Base-by-base conservation (phyloP, 345 rosid genomes). In the Camelina laxa region DNA sequence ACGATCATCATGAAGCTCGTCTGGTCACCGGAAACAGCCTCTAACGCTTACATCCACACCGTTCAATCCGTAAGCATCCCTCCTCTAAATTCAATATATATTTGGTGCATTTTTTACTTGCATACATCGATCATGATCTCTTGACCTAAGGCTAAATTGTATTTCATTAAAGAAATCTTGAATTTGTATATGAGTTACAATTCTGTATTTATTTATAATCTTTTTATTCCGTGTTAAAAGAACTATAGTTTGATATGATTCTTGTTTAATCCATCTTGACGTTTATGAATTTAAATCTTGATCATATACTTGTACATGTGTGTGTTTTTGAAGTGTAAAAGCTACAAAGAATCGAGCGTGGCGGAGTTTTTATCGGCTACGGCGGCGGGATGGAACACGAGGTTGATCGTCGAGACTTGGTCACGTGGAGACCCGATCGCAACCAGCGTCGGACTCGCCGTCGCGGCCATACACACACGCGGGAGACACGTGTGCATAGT, bases 301-400 rank as follows among this genome's bases (percentile, higher is more conserved):
- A 58, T 74, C 14, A n/a, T n/a, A n/a, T n/a, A n/a, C n/a, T n/a
- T n/a, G n/a, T 56, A 2, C 11, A 3, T 27, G 30, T 27, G 5
- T 27, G 24, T 22, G 24, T 22, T n/a, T n/a, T n/a, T n/a, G n/a
- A n/a, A n/a, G n/a, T n/a, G n/a, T n/a, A n/a, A 64, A 70, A 77
- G 72, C 49, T 77, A 72, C 65, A 56, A 75, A 63, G 94, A 89
- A 56, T 88, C 94, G 1, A 87, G 88, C 9, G 89, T 85, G 3
- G 80, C 97, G 3, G 97, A 93, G 91, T 80, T 88, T 13, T 82
- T 91, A 24, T 86, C 97, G 0, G 96, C 97, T 47, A 88, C 84
- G 83, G 98, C 97, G 0, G 98, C 97, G 7, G 98, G 97, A 17
- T 91, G 97, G 97, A 87, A 85, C 84, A 71, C 94, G 0, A 89